phyloP scores from a whole-genome alignment of 1,284 basidiomycete genomes.

The Apiotrichum gamsii region DNA sequence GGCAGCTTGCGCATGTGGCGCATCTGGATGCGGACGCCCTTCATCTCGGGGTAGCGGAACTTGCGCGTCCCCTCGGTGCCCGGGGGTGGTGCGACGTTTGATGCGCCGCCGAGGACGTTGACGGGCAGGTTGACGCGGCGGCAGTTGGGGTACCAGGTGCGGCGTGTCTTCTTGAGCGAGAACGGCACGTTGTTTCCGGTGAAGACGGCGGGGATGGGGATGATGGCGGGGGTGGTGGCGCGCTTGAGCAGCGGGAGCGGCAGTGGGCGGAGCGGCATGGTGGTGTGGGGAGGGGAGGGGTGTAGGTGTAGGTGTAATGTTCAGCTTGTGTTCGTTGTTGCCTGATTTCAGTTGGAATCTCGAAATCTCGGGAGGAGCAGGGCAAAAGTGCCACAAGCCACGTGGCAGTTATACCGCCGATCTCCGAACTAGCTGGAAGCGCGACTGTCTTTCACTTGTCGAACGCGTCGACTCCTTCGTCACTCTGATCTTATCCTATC shows the following conservation, averaged over 20 bases:
- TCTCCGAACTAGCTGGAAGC: too few species aligned
- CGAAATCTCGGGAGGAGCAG: not conserved
- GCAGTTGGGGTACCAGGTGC: slow-evolving; percentile 82
- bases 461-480: too few species aligned
- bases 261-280: slow-evolving; percentile 5
- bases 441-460: too few species aligned
- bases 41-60: slow-evolving; percentile 17
- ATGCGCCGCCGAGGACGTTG: slow-evolving; percentile 21
- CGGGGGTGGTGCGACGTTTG: not conserved
- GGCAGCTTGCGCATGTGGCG: slow-evolving; percentile 36
- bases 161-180: slow-evolving; percentile 83
- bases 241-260: slow-evolving; percentile 19
- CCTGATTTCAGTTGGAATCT: not conserved
- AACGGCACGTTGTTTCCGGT: slow-evolving; percentile 83
- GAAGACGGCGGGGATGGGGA: slow-evolving; percentile 33
- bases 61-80: not conserved
- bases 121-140: slow-evolving; percentile 49
- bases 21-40: slow-evolving; percentile 37
- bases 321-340: not conserved
- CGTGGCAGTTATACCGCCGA: too few species aligned
- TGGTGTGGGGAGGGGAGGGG: not conserved
- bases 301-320: not conserved
- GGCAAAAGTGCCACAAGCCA: too few species aligned
- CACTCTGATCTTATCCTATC: too few species aligned
- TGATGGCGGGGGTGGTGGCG: slow-evolving; percentile 32